These are phyloP conservation scores for Stylonectria norvegica DNA, from an alignment of 2,329 filamentous ascomycete genomes.

Conservation along the genomic window DNA sequence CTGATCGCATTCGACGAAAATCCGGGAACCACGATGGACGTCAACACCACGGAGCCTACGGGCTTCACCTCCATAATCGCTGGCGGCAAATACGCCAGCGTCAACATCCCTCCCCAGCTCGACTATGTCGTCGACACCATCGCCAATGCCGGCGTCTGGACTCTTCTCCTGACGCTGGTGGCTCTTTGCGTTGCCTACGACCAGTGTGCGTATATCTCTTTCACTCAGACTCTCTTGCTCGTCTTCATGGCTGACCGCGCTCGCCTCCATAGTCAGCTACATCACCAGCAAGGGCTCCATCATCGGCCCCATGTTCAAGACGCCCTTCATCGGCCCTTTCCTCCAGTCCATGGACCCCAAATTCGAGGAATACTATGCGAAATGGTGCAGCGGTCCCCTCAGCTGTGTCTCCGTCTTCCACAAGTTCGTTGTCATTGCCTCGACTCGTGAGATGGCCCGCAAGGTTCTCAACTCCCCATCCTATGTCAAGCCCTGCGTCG, in stretches of 20 bases:
- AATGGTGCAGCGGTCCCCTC: constrained; percentile 87
- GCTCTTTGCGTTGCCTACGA: constrained; percentile 77
- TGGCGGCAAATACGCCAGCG: constrained; percentile 50
- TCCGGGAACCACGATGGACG: constrained; percentile 45
- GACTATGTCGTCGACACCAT: constrained; percentile 53
- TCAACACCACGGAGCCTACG: constrained; percentile 61
- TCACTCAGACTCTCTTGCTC: neutral
- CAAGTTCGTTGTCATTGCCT: constrained; percentile 99
- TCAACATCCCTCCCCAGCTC: constrained; percentile 53
- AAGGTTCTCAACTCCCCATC: constrained; percentile 94
- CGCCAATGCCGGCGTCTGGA: constrained; percentile 56
- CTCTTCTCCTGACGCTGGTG: constrained; percentile 67
- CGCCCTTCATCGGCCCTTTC: constrained; percentile 93
- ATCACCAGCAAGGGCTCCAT: constrained; percentile 72
- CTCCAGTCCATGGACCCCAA: constrained; percentile 87
- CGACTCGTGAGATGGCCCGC: constrained; percentile 88
- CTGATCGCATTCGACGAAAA: constrained; percentile 4
- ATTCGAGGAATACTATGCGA: constrained; percentile 84
- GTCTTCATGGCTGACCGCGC: constrained; percentile 17
- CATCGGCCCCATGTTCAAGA: constrained; percentile 69
- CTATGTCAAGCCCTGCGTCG: constrained; percentile 94
- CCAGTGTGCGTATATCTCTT: constrained; percentile 69
- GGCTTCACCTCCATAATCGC: constrained; percentile 69
- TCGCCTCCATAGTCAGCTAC: constrained; percentile 61
- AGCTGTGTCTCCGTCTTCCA: constrained; percentile 99